Conservation (phyloP, 768 basidiomycete species). For the Mycena kentingensis region DNA sequence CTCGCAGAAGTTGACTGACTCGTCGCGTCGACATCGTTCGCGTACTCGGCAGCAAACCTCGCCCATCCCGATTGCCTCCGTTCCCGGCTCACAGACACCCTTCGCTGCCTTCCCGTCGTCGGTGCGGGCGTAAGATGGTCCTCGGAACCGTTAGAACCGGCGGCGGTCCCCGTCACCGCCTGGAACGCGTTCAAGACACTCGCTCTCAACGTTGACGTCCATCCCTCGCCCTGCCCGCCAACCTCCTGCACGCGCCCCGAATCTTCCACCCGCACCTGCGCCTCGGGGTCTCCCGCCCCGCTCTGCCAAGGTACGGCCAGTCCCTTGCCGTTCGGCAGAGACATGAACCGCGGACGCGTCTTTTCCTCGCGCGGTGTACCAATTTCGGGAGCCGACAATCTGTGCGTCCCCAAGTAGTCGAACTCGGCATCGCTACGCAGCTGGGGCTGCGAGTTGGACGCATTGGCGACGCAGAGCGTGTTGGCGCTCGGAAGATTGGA, state of each 20-base stretch:
- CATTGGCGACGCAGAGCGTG: slow-evolving; percentile 50
- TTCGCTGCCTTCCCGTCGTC: too few species aligned
- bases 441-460: slow-evolving; percentile 39
- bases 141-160: neutral
- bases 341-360: slow-evolving; percentile 13
- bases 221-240: slow-evolving; percentile 6
- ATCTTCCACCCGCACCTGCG: neutral
- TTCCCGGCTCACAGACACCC: neutral
- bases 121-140: slow-evolving; percentile 19
- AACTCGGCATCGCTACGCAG: slow-evolving; percentile 2
- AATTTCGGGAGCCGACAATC: neutral
- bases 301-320: slow-evolving; percentile 18
- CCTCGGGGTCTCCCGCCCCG: slow-evolving; percentile 3
- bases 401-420: slow-evolving; percentile 3
- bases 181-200: slow-evolving; percentile 10
- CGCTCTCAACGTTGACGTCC: slow-evolving; percentile 14
- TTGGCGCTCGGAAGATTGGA: slow-evolving; percentile 25
- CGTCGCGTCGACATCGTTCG: neutral
- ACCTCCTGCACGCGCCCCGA: neutral
- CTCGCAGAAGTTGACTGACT: neutral
- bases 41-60: slow-evolving; percentile 8
- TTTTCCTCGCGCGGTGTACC: slow-evolving; percentile 10
- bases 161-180: slow-evolving; percentile 15
- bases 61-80: slow-evolving; percentile 11
- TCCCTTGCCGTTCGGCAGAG: slow-evolving; percentile 6